Evolutionary conservation across 306 rosid genomes (phyloP).

Genomic region (Urtica urens): DNA sequence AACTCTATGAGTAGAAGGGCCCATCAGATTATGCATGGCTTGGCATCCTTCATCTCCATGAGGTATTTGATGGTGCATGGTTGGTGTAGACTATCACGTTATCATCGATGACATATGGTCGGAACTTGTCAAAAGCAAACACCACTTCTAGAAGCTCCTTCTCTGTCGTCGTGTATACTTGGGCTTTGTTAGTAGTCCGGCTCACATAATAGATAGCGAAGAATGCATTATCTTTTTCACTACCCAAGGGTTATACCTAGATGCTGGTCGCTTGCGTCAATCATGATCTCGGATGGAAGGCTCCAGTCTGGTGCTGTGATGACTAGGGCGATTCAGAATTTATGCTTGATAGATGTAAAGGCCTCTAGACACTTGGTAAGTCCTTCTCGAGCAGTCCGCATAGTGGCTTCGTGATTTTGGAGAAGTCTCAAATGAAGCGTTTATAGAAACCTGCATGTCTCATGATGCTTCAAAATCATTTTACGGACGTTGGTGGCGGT

Average conservation of each 20-base stretch:
- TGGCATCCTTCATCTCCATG: background rate
- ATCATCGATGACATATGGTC: background rate
- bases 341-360: too few relatives aligned
- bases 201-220: background rate
- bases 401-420: background rate
- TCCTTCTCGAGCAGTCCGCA: background rate
- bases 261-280: background rate
- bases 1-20: too few relatives aligned
- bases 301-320: background rate
- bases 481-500: background rate
- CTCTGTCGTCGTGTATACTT: background rate
- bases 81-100: accelerated
- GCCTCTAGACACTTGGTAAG: background rate
- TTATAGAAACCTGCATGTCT: background rate
- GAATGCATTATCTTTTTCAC: background rate
- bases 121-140: background rate
- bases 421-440: background rate
- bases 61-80: background rate
- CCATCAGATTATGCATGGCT: too few relatives aligned
- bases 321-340: background rate
- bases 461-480: background rate
- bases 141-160: background rate
- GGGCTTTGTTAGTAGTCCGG: background rate
- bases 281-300: too few relatives aligned
- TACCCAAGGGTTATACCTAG: background rate